phyloP scores from a whole-genome alignment of 345 rosid species.

The Punica granatum region DNA sequence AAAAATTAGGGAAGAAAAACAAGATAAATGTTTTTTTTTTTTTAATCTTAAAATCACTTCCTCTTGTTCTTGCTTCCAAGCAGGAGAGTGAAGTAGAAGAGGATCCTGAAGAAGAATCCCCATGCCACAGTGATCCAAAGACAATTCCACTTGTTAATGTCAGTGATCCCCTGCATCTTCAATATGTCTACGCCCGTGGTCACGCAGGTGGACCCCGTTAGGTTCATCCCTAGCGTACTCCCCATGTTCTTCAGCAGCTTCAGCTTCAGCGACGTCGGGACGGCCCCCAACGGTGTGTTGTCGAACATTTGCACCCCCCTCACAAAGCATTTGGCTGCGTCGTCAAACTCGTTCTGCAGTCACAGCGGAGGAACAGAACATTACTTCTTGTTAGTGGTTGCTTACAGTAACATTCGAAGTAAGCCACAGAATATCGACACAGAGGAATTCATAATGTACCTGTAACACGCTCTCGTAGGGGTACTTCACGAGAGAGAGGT shows the following conservation, averaged over 20 bases:
- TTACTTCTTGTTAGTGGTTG: too few species aligned
- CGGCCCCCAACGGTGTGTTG: constrained; percentile 49
- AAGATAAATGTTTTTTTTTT: too few species aligned
- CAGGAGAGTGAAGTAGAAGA: constrained; percentile 69
- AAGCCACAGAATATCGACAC: too few species aligned
- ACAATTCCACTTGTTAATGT: constrained; percentile 76
- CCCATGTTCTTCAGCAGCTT: constrained; percentile 53
- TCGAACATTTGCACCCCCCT: constrained; percentile 82
- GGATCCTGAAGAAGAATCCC: constrained; percentile 84
- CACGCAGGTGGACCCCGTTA: constrained; percentile 67
- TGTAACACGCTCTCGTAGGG: constrained; percentile 54
- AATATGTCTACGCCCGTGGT: constrained; percentile 61
- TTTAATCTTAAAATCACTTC: too few species aligned
- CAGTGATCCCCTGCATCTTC: constrained; percentile 64
- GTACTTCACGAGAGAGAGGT: constrained; percentile 74
- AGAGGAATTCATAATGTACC: too few species aligned
- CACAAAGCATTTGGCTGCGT: constrained; percentile 58
- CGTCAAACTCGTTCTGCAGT: constrained; percentile 53
- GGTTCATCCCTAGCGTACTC: constrained; percentile 38
- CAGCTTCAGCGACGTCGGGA: constrained; percentile 43
- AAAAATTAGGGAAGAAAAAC: too few species aligned
- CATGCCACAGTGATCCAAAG: constrained; percentile 82
- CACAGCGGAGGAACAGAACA: not conserved
- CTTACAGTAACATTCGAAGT: too few species aligned
- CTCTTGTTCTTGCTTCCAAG: constrained; percentile 91